A percentile compares a stretch with the other conserved stretches of the same genome.
Evolutionary conservation across 208 protist species (phyloP).

Genomic region (Leptomonas pyrrhocoris): DNA sequence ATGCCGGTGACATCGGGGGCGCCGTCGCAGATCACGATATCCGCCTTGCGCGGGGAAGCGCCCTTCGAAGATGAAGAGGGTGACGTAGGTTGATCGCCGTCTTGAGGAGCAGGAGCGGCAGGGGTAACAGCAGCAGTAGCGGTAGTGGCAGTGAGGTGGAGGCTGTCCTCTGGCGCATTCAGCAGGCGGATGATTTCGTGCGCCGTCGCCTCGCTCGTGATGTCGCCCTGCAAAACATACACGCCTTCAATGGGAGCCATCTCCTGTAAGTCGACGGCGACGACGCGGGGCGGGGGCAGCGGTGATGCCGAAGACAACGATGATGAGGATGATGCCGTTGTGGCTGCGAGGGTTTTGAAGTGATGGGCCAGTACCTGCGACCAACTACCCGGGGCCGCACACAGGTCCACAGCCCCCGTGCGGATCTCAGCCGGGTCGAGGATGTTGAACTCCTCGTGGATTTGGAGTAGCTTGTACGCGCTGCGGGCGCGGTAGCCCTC

Average conservation of each 20-base stretch:
- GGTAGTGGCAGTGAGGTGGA: background rate
- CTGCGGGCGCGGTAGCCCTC: conserved; percentile 98
- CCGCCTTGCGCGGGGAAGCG: conserved; percentile 69
- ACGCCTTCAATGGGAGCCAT: conserved; percentile 99
- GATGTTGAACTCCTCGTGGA: conserved; percentile 98
- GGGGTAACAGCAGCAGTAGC: background rate
- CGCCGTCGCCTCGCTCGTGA: conserved; percentile 84
- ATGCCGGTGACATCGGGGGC: conserved; percentile 99
- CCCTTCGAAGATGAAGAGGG: background rate
- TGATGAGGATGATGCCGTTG: background rate
- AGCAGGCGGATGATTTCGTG: conserved; percentile 93
- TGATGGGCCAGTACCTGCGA: conserved; percentile 91
- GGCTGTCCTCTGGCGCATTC: conserved; percentile 45
- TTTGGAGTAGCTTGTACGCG: conserved; percentile 99
- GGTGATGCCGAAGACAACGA: background rate
- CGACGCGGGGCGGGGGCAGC: conserved; percentile 34
- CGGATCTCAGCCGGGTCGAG: conserved; percentile 84
- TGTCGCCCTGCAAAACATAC: conserved; percentile 86
- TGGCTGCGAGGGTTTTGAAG: conserved; percentile 19
- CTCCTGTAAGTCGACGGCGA: conserved; percentile 99
- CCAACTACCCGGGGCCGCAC: conserved; percentile 97
- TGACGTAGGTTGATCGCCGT: background rate
- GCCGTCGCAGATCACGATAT: conserved; percentile 99
- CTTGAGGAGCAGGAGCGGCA: background rate
- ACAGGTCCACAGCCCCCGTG: conserved; percentile 98